Conservation (phyloP, 768 basidiomycete species). For the Galerina marginata region DNA sequence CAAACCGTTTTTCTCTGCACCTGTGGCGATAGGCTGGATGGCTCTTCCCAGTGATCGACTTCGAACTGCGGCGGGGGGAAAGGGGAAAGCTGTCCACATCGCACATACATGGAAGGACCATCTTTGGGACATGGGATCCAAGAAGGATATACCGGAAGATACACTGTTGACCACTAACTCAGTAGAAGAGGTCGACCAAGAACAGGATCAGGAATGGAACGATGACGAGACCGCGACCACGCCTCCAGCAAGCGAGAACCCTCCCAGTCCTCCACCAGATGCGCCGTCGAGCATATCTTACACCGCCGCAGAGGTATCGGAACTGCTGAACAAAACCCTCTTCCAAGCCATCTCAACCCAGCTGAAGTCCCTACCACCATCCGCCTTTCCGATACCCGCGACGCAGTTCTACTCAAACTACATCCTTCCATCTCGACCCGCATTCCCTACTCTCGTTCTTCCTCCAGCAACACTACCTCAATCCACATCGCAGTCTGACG, state of each 20-base stretch:
- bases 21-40: slow-evolving; percentile 80
- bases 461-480: slow-evolving; percentile 19
- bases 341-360: slow-evolving; percentile 67
- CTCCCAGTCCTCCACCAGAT: slow-evolving; percentile 12
- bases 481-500: not conserved
- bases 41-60: slow-evolving; percentile 59
- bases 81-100: slow-evolving; percentile 80
- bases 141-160: slow-evolving; percentile 57
- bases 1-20: slow-evolving; percentile 48
- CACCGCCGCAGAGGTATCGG: slow-evolving; percentile 54
- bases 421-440: slow-evolving; percentile 81
- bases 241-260: slow-evolving; percentile 14
- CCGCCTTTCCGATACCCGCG: slow-evolving; percentile 76
- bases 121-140: slow-evolving; percentile 76
- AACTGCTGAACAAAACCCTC: slow-evolving; percentile 63
- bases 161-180: slow-evolving; percentile 24
- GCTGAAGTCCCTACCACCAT: slow-evolving; percentile 49
- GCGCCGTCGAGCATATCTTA: slow-evolving; percentile 22
- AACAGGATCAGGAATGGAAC: not conserved
- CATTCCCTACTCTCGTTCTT: slow-evolving; percentile 52
- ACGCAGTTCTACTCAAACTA: slow-evolving; percentile 78
- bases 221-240: slow-evolving; percentile 10
- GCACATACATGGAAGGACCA: slow-evolving; percentile 80
- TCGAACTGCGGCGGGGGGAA: slow-evolving; percentile 45
- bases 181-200: not conserved